Percentiles rank a stretch among this genome's conserved stretches.
Evolutionary conservation across 225 moss, liverwort and hornwort species (phyloP).

Genomic region (Ulota crispa): DNA sequence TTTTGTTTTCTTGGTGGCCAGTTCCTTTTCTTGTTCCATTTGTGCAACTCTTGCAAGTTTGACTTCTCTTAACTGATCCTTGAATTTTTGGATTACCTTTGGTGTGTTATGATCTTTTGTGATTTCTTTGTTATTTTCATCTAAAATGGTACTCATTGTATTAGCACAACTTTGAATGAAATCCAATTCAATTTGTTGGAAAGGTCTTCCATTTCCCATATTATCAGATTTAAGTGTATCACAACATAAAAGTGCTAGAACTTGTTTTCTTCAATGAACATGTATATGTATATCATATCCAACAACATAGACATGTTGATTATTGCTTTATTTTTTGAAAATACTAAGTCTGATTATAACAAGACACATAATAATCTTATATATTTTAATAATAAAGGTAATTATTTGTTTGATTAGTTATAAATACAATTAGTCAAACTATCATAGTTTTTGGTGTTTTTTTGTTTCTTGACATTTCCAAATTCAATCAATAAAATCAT

Average conservation of each 20-base stretch:
- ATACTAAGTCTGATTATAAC: not conserved
- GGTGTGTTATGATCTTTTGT: conserved; percentile 49
- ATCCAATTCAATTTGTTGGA: conserved; percentile 44
- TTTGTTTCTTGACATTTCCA: too few species aligned
- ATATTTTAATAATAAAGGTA: too few species aligned
- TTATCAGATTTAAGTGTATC: conserved; percentile 66
- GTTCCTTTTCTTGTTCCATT: conserved; percentile 43
- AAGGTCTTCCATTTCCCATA: conserved; percentile 63
- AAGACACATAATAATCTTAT: not conserved
- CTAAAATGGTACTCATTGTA: conserved; percentile 56
- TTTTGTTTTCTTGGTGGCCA: conserved; percentile 32
- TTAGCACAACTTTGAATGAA: conserved; percentile 65
- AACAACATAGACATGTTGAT: not conserved
- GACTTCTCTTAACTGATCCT: conserved; percentile 41
- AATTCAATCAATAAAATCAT: not conserved
- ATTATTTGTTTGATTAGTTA: not conserved
- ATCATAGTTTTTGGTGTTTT: too few species aligned
- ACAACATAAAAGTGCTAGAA: conserved; percentile 70
- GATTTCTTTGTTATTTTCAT: conserved; percentile 49
- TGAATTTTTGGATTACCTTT: conserved; percentile 52
- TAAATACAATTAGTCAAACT: fast-evolving
- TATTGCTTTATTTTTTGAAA: not conserved
- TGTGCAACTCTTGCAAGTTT: conserved; percentile 52
- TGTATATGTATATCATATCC: not conserved
- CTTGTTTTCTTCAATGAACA: conserved; percentile 45